Percentiles rank a stretch among this genome's conserved stretches.
Conservation (phyloP, 306 rosid species). For the Begonia fuchsioides region DNA sequence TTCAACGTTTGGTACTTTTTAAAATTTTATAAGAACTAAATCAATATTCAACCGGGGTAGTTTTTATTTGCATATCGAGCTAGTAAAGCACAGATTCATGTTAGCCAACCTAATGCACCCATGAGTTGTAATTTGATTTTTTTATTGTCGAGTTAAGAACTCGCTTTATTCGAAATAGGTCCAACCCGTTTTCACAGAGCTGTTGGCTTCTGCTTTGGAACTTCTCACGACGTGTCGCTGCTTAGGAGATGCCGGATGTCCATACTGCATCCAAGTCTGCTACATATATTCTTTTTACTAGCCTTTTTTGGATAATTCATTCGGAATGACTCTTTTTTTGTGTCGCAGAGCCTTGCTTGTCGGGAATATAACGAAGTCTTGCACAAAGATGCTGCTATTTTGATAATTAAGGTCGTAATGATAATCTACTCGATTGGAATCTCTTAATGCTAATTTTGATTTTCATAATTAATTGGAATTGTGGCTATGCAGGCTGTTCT, state of each 20-base stretch:
- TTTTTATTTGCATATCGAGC: too few relatives aligned
- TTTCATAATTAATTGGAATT: slow-evolving; percentile 7
- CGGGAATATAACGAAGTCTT: slow-evolving; percentile 65
- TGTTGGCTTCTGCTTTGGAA: slow-evolving; percentile 61
- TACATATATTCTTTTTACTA: neutral
- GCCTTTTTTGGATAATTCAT: neutral
- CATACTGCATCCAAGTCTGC: slow-evolving; percentile 69
- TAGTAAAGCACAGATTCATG: too few relatives aligned
- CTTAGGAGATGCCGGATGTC: slow-evolving; percentile 54
- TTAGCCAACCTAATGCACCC: too few relatives aligned
- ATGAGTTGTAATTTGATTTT: too few relatives aligned
- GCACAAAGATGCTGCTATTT: slow-evolving; percentile 77
- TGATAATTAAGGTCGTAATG: slow-evolving; percentile 53
- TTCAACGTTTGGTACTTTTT: too few relatives aligned
- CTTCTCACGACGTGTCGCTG: slow-evolving; percentile 70
- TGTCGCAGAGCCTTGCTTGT: slow-evolving; percentile 61
- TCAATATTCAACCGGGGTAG: too few relatives aligned
- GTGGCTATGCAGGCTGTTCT: slow-evolving; percentile 43
- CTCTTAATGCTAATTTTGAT: slow-evolving; percentile 5
- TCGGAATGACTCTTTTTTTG: slow-evolving; percentile 9
- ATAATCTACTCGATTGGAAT: slow-evolving; percentile 13
- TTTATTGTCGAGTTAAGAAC: too few relatives aligned
- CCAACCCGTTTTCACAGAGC: slow-evolving; percentile 56
- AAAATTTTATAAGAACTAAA: too few relatives aligned
- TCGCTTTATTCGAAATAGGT: slow-evolving; percentile 27